Conservation (phyloP, 208 protist species). For the Trypanosoma avium region DNA sequence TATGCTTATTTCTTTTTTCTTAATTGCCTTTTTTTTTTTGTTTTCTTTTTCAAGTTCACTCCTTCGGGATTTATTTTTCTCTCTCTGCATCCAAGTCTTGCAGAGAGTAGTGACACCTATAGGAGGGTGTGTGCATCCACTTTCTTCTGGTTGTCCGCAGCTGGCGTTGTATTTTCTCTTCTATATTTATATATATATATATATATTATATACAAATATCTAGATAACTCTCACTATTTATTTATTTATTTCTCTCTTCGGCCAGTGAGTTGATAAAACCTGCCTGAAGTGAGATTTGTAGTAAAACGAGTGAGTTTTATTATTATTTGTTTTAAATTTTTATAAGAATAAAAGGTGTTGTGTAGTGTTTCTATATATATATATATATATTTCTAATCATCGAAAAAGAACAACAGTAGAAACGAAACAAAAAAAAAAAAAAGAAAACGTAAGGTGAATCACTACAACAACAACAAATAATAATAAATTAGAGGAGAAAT, state of each 20-base stretch:
- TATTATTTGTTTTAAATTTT: conserved; percentile 9
- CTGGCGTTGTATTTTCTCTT: too few species aligned
- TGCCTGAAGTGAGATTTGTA: conserved; percentile 8
- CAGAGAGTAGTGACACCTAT: too few species aligned
- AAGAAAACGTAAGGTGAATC: not conserved
- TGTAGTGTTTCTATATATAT: conserved; percentile 1
- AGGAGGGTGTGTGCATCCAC: too few species aligned
- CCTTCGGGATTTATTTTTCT: too few species aligned
- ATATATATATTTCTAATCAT: conserved; percentile 19
- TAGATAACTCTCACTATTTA: too few species aligned
- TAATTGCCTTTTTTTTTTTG: too few species aligned
- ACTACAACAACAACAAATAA: not conserved
- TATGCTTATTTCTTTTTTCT: too few species aligned
- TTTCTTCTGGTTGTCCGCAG: not conserved
- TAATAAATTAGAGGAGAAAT: not conserved
- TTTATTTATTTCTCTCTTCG: too few species aligned
- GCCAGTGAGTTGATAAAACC: not conserved
- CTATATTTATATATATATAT: too few species aligned
- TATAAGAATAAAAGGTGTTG: not conserved
- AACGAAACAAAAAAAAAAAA: not conserved
- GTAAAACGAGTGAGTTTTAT: not conserved
- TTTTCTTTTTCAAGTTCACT: too few species aligned
- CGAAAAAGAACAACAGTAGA: not conserved
- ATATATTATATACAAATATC: too few species aligned
- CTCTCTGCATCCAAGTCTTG: too few species aligned